Evolutionary conservation across 345 rosid genomes (phyloP).

Genomic region (Triadica sebifera): DNA sequence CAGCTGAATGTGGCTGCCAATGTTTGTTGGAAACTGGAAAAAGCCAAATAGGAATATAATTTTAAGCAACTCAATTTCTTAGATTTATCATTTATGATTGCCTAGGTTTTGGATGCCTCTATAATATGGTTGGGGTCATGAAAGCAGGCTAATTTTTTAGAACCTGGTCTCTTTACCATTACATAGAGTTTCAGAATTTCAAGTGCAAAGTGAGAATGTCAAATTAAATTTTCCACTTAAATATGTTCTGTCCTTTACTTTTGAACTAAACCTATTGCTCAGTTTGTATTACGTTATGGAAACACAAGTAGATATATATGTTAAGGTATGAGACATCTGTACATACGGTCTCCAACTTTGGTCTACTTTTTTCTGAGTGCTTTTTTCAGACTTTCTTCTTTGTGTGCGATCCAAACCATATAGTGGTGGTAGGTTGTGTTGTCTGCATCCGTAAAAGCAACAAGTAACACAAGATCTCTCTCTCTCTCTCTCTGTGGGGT

Average conservation of each 20-base stretch:
- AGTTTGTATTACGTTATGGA: neutral
- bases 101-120: neutral
- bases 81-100: neutral
- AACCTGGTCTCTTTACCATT: neutral
- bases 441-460: neutral
- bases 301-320: neutral
- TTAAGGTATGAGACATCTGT: neutral
- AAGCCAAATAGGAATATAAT: neutral
- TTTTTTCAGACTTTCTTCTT: neutral
- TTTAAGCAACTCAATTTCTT: neutral
- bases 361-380: neutral
- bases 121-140: neutral
- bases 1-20: neutral
- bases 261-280: constrained; percentile 7
- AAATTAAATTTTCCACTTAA: neutral
- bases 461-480: neutral
- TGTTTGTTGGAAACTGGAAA: neutral
- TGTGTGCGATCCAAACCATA: neutral
- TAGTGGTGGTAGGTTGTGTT: neutral
- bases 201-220: neutral
- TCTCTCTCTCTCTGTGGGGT: neutral
- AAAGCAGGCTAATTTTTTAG: neutral
- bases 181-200: neutral
- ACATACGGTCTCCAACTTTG: neutral
- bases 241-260: neutral